phyloP scores from a whole-genome alignment of 257 asterid genomes.

The Nicotiana attenuata region DNA sequence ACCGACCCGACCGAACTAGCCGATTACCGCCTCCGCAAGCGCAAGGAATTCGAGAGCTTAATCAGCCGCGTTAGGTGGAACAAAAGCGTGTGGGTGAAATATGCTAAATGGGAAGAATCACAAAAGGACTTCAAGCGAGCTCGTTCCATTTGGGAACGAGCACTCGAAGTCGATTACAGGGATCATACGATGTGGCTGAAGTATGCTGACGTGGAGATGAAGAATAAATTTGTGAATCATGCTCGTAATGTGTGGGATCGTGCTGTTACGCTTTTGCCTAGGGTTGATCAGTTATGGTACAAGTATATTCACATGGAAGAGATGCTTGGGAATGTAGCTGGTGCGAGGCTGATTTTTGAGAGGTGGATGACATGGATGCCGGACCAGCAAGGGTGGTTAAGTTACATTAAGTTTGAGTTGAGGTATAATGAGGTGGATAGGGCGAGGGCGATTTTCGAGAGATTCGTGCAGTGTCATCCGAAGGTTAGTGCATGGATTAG shows the following conservation, averaged over 20 bases:
- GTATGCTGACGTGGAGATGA: slow-evolving; percentile 90
- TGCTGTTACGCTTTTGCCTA: slow-evolving; percentile 62
- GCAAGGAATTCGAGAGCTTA: slow-evolving; percentile 71
- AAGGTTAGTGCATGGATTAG: slow-evolving; percentile 76
- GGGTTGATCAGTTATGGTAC: slow-evolving; percentile 89
- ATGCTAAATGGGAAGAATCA: slow-evolving; percentile 91
- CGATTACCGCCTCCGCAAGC: slow-evolving; percentile 72
- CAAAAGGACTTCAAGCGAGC: slow-evolving; percentile 78
- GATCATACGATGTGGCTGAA: slow-evolving; percentile 87
- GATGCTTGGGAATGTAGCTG: slow-evolving; percentile 73
- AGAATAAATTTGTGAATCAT: slow-evolving; percentile 64
- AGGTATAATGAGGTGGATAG: slow-evolving; percentile 77
- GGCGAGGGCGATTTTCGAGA: slow-evolving; percentile 67
- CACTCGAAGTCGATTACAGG: slow-evolving; percentile 72
- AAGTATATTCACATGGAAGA: slow-evolving; percentile 95
- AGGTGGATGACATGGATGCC: slow-evolving; percentile 94
- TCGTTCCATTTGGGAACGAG: slow-evolving; percentile 93
- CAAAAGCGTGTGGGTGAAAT: slow-evolving; percentile 83
- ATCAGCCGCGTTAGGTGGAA: slow-evolving; percentile 83
- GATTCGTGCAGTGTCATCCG: slow-evolving; percentile 65
- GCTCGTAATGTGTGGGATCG: slow-evolving; percentile 89
- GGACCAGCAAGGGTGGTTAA: slow-evolving; percentile 86
- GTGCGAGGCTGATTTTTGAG: slow-evolving; percentile 70
- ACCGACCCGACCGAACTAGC: slow-evolving; percentile 72
- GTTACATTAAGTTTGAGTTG: slow-evolving; percentile 73